Conservation (phyloP, 1,139 yeast species). For the Suhomyces bolitotheri region DNA sequence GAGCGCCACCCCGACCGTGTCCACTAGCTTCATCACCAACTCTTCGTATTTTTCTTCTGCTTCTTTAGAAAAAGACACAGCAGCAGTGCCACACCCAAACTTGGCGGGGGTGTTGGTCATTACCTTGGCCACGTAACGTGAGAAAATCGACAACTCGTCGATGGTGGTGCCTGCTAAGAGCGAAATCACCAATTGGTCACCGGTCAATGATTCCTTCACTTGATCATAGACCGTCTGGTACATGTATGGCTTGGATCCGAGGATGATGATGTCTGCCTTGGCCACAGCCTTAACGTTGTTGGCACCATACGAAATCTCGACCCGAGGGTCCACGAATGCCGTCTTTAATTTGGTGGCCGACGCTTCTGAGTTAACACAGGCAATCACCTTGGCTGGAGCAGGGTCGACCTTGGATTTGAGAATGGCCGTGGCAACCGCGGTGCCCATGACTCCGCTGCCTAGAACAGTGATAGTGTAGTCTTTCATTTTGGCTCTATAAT, state of each 20-base stretch:
- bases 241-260: slow-evolving; percentile 87
- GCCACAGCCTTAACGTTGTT: slow-evolving; percentile 65
- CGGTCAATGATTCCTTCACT: slow-evolving; percentile 42
- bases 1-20: slow-evolving; percentile 68
- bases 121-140: slow-evolving; percentile 75
- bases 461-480: slow-evolving; percentile 73
- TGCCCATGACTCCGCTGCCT: slow-evolving; percentile 97
- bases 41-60: slow-evolving; percentile 50
- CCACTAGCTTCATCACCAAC: slow-evolving; percentile 57
- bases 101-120: slow-evolving; percentile 98
- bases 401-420: slow-evolving; percentile 48
- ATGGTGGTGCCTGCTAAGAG: slow-evolving; percentile 92
- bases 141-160: slow-evolving; percentile 56
- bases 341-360: slow-evolving; percentile 50
- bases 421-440: slow-evolving; percentile 88
- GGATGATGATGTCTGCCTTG: slow-evolving; percentile 66
- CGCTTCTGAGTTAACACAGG: slow-evolving; percentile 65
- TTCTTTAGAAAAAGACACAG: slow-evolving; percentile 64
- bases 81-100: slow-evolving; percentile 91
- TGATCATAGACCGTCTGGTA: slow-evolving; percentile 58
- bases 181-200: slow-evolving; percentile 70
- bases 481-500: slow-evolving; percentile 30
- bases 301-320: slow-evolving; percentile 55
- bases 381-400: slow-evolving; percentile 70
- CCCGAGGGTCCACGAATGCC: slow-evolving; percentile 35